Conservation (phyloP, 129 eudicot species). For the Artemisia tridentata region DNA sequence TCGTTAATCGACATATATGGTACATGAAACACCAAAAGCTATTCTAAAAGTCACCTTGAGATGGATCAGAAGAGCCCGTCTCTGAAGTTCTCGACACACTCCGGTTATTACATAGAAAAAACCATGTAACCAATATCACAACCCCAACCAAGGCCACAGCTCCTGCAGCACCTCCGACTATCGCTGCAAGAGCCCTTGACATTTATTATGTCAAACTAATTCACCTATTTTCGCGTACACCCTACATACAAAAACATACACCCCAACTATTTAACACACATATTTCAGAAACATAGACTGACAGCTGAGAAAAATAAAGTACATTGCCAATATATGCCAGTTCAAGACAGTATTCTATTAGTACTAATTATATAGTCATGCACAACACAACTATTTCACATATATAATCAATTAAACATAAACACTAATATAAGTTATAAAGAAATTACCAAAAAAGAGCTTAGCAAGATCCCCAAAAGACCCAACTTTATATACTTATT, state of each 20-base stretch:
- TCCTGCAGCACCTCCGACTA: slow-evolving; percentile 98
- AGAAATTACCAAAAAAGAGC: slow-evolving; percentile 9
- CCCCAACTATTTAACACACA: background rate
- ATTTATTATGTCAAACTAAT: slow-evolving; percentile 57
- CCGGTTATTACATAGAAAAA: slow-evolving; percentile 55
- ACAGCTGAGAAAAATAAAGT: slow-evolving; percentile 12
- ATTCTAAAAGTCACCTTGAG: slow-evolving; percentile 55
- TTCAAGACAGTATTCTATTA: slow-evolving; percentile 5
- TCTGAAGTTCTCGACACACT: slow-evolving; percentile 77
- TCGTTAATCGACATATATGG: background rate
- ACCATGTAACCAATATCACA: slow-evolving; percentile 58
- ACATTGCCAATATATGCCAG: slow-evolving; percentile 13
- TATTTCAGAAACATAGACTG: slow-evolving; percentile 6
- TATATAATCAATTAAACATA: slow-evolving; percentile 4
- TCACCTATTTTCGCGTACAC: slow-evolving; percentile 31
- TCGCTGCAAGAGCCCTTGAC: slow-evolving; percentile 95
- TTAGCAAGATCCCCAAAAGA: slow-evolving; percentile 40
- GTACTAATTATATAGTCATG: background rate
- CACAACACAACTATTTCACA: background rate
- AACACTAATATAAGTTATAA: background rate
- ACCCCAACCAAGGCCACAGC: slow-evolving; percentile 76
- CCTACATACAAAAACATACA: background rate
- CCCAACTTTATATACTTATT: slow-evolving; percentile 20
- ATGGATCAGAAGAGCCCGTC: slow-evolving; percentile 85
- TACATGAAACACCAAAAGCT: background rate